phyloP scores from a whole-genome alignment of 345 rosid genomes.

The Lagerstroemia speciosa region DNA sequence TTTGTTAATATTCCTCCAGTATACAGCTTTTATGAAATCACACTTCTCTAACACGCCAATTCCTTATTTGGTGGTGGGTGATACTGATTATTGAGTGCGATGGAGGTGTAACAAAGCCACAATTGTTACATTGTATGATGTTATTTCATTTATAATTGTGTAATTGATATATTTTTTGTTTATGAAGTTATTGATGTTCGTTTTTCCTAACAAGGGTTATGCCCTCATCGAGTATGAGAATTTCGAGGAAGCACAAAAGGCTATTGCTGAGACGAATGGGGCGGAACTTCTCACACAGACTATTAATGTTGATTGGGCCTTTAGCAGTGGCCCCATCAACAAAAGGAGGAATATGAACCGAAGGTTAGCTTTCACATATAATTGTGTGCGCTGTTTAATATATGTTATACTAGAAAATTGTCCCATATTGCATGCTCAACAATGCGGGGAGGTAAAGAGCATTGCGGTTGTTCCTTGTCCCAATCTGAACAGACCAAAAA shows the following conservation, averaged over 20 bases:
- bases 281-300: constrained; percentile 28
- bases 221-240: constrained; percentile 42
- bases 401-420: not conserved
- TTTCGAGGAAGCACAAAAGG: constrained; percentile 41
- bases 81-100: not conserved
- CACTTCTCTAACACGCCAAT: not conserved
- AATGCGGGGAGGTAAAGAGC: not conserved
- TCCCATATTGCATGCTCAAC: not conserved
- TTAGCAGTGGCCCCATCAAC: constrained; percentile 29
- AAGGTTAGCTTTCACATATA: constrained; percentile 7
- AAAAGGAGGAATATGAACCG: constrained; percentile 13
- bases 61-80: not conserved
- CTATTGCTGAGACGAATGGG: constrained; percentile 34
- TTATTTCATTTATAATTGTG: not conserved
- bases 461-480: not conserved
- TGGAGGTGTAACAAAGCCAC: not conserved
- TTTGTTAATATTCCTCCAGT: not conserved
- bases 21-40: too few relatives aligned
- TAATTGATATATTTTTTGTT: not conserved
- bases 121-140: not conserved
- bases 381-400: not conserved
- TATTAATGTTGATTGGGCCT: constrained; percentile 43
- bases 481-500: not conserved
- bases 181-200: not conserved
- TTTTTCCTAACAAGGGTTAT: constrained; percentile 28